phyloP scores from a whole-genome alignment of 768 basidiomycete genomes.

The Mycena polygramma region DNA sequence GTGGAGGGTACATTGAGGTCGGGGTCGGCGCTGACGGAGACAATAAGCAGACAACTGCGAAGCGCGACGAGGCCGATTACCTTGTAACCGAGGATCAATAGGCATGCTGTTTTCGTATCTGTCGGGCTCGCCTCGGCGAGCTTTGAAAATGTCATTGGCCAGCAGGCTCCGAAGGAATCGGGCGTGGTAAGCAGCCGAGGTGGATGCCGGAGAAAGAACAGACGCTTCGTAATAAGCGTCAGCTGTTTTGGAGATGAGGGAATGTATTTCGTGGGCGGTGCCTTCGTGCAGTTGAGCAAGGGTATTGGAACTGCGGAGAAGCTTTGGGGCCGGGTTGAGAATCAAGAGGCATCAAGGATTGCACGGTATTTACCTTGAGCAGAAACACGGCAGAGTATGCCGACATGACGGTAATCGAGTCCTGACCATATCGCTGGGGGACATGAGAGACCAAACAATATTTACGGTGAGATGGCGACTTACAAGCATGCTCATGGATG shows the following conservation, averaged over 20 bases:
- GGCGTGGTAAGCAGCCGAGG: constrained; percentile 81
- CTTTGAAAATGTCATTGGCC: constrained; percentile 70
- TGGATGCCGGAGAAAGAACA: constrained; percentile 68
- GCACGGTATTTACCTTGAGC: constrained; percentile 66
- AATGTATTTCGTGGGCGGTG: constrained; percentile 74
- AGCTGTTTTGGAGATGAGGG: constrained; percentile 75
- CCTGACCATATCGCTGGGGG: constrained; percentile 83
- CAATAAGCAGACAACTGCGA: constrained; percentile 21
- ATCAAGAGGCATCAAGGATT: background rate
- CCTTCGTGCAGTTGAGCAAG: constrained; percentile 70
- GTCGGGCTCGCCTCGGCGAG: constrained; percentile 59
- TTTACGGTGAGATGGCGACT: constrained; percentile 43
- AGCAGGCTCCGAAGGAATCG: constrained; percentile 83
- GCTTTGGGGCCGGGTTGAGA: constrained; percentile 47
- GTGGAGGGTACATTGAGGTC: constrained; percentile 27
- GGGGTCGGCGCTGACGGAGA: constrained; percentile 25
- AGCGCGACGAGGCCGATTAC: constrained; percentile 51
- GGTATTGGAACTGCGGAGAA: constrained; percentile 75
- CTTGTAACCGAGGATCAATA: constrained; percentile 69
- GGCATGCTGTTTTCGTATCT: constrained; percentile 53
- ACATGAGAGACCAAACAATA: constrained; percentile 25
- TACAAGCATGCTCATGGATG: constrained; percentile 80
- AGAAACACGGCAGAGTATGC: constrained; percentile 88
- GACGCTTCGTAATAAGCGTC: constrained; percentile 85
- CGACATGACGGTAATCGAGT: constrained; percentile 87